phyloP scores from a whole-genome alignment of 2,329 filamentous ascomycete genomes.

The Samsoniella hepiali region DNA sequence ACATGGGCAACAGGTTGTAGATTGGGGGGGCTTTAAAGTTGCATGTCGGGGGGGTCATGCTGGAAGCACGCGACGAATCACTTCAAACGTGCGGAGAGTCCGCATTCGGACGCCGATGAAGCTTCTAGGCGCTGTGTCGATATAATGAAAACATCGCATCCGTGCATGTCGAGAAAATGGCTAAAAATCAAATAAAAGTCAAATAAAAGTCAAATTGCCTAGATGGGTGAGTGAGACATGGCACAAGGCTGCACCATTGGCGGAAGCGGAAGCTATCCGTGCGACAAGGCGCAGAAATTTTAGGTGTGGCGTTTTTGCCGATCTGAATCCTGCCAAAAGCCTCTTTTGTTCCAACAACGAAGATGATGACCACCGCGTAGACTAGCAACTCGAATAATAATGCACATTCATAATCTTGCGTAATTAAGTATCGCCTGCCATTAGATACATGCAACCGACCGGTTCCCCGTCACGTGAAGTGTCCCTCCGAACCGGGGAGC shows the following conservation, averaged over 20 bases:
- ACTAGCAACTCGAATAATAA: not conserved
- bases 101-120: no score
- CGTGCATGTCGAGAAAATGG: no score
- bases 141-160: no score
- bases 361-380: not conserved
- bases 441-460: not conserved
- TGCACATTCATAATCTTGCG: not conserved
- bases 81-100: no score
- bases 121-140: no score
- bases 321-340: not conserved
- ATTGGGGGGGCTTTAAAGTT: no score
- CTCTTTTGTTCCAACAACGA: not conserved
- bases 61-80: no score
- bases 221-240: not conserved
- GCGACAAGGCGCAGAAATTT: not conserved
- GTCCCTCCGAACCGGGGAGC: not conserved
- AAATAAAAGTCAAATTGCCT: not conserved
- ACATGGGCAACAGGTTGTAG: slow-evolving; percentile 2
- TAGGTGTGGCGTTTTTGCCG: not conserved
- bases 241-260: not conserved
- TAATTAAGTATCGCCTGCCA: not conserved
- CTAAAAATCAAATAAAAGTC: no score
- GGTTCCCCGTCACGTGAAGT: not conserved
- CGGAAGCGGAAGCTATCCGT: not conserved
- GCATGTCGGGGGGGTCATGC: no score